Percentiles rank a stretch among this genome's conserved stretches.
Conservation (phyloP, 257 asterid genomes). For the Linaria vulgaris region DNA sequence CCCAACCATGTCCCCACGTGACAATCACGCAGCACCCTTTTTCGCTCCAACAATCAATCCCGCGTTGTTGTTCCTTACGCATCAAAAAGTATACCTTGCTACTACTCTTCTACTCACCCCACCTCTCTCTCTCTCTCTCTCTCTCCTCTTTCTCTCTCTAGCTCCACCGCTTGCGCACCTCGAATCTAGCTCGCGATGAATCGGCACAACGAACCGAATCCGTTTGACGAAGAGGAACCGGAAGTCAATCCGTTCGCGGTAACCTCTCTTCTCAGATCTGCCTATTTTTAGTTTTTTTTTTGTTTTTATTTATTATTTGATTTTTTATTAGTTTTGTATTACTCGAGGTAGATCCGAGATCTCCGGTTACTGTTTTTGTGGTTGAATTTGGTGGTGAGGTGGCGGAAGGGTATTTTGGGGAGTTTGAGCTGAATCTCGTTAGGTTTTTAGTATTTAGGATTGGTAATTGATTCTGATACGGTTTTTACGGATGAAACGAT, state of each 20-base stretch:
- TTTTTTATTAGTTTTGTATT: background rate
- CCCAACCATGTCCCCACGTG: too few species aligned
- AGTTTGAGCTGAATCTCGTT: background rate
- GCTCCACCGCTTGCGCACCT: background rate
- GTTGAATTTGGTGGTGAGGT: constrained; percentile 18
- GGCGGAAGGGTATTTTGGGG: constrained; percentile 6
- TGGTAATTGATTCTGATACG: constrained; percentile 10
- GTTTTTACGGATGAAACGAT: background rate
- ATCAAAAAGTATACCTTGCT: background rate
- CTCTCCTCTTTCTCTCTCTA: constrained; percentile 8
- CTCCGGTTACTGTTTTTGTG: constrained; percentile 21
- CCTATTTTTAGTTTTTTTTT: constrained; percentile 28
- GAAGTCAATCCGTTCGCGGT: constrained; percentile 99
- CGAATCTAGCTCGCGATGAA: constrained; percentile 43
- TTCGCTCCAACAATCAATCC: constrained; percentile 18
- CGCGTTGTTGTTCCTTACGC: constrained; percentile 19
- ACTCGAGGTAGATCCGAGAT: constrained; percentile 35
- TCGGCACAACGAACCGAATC: constrained; percentile 88
- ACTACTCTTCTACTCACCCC: constrained; percentile 12
- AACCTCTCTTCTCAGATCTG: constrained; percentile 46
- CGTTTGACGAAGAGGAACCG: constrained; percentile 87
- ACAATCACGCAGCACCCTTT: too few species aligned
- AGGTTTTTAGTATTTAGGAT: background rate
- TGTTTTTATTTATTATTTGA: constrained; percentile 9
- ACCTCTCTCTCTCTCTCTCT: constrained; percentile 25